Percentiles rank a stretch among this genome's conserved stretches.
Conservation (phyloP, 2,329 filamentous ascomycete species). For the Colletotrichum sp. region DNA sequence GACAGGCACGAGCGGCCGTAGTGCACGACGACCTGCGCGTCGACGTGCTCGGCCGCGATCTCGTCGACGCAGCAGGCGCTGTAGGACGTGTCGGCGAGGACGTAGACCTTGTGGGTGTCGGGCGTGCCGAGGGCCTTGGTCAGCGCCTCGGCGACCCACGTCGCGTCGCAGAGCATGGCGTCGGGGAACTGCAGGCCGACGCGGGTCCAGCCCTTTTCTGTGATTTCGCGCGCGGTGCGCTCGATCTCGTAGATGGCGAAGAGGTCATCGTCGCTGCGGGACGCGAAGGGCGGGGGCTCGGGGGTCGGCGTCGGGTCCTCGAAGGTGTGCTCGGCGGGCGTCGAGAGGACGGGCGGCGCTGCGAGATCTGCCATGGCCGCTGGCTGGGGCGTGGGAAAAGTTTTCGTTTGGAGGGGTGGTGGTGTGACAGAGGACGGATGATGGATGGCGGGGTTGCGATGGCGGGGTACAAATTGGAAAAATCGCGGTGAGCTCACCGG, state of each 20-base stretch:
- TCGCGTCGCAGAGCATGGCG: slow-evolving; percentile 86
- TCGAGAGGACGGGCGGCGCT: slow-evolving; percentile 66
- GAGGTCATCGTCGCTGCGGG: slow-evolving; percentile 70
- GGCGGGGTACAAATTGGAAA: neutral
- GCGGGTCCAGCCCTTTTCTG: slow-evolving; percentile 71
- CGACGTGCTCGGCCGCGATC: slow-evolving; percentile 90
- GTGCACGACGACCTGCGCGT: slow-evolving; percentile 90
- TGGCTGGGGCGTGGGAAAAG: neutral
- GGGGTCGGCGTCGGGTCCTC: slow-evolving; percentile 50
- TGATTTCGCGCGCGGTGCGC: slow-evolving; percentile 78
- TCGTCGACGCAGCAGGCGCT: slow-evolving; percentile 97
- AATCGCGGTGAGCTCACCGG: neutral
- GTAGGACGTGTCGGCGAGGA: slow-evolving; percentile 95
- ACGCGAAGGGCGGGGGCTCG: slow-evolving; percentile 29
- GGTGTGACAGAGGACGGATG: neutral
- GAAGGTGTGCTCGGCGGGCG: slow-evolving; percentile 64
- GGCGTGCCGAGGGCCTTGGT: slow-evolving; percentile 33
- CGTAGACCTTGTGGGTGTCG: slow-evolving; percentile 63
- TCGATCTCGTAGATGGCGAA: slow-evolving; percentile 82
- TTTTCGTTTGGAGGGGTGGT: neutral
- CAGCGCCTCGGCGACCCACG: slow-evolving; percentile 75
- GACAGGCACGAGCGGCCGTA: slow-evolving; percentile 93
- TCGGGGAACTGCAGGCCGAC: slow-evolving; percentile 97
- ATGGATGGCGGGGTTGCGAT: neutral
- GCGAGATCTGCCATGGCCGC: slow-evolving; percentile 41